Conservation (phyloP, 2,329 filamentous ascomycete genomes). For the Bipolaris oryzae region DNA sequence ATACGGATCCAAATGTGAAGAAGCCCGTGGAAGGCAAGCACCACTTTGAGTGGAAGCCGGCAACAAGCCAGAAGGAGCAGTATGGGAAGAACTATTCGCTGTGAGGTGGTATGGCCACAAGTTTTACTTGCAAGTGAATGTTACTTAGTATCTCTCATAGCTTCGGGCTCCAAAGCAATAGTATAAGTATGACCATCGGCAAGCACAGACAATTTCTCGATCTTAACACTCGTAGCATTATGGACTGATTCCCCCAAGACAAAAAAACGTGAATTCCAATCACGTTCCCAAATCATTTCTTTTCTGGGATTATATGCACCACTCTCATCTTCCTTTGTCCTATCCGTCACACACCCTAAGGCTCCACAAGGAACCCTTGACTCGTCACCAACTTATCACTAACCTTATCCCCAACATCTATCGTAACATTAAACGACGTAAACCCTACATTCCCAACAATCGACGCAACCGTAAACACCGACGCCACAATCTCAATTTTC, state of each 20-base stretch:
- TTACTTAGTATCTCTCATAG: background rate
- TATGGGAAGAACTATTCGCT: conserved; percentile 25
- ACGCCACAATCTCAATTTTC: conserved; percentile 2
- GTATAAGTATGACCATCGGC: no score
- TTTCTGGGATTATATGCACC: background rate
- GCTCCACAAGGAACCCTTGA: no score
- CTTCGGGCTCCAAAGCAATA: background rate
- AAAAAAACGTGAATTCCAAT: background rate
- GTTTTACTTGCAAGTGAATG: background rate
- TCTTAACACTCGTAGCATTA: background rate
- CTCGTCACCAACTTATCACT: conserved; percentile 15
- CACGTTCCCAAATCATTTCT: background rate
- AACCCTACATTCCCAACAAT: conserved; percentile 17
- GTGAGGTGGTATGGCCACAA: background rate
- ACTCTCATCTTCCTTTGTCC: background rate
- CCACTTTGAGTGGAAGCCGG: conserved; percentile 68
- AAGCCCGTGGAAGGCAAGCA: conserved; percentile 62
- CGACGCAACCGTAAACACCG: conserved; percentile 29
- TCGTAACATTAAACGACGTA: conserved; percentile 29
- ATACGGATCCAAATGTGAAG: conserved; percentile 54
- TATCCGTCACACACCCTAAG: no score
- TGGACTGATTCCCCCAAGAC: background rate
- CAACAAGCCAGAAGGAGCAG: conserved; percentile 32
- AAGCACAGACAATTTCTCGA: background rate
- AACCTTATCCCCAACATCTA: conserved; percentile 23